A percentile compares a stretch with the other conserved stretches of the same genome.
Conservation (phyloP, 352 stramenopile species). For the Globisporangium middletonii region DNA sequence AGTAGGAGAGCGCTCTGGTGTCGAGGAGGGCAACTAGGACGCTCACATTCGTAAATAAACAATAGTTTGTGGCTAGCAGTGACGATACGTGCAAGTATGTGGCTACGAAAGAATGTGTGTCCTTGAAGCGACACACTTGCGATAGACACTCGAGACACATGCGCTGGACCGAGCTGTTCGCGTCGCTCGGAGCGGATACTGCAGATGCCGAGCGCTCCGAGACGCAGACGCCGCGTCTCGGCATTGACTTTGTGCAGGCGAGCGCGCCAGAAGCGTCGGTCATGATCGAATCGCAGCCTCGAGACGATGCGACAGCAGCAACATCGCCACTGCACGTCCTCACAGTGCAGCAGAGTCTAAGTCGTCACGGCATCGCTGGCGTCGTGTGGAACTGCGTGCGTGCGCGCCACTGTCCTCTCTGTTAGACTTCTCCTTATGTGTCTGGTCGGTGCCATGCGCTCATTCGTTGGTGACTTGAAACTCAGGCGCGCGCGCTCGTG, state of each 20-base stretch:
- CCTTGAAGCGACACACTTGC: too few species aligned
- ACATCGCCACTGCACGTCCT: conserved; percentile 4
- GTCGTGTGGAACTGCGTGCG: conserved; percentile 76
- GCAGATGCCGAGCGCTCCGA: background rate
- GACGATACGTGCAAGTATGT: too few species aligned
- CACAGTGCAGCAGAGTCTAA: conserved; percentile 41
- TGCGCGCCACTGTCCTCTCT: conserved; percentile 3
- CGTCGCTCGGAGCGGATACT: background rate
- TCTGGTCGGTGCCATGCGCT: background rate
- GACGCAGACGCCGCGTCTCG: conserved; percentile 21
- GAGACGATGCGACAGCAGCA: background rate
- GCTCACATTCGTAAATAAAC: background rate
- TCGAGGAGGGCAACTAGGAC: too few species aligned
- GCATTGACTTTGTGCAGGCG: conserved; percentile 52
- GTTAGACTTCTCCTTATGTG: background rate
- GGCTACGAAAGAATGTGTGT: too few species aligned
- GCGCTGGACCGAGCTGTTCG: conserved; percentile 36
- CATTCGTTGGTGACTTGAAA: too few species aligned
- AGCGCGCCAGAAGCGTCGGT: conserved; percentile 32
- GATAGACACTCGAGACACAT: background rate
- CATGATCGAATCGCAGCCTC: conserved; percentile 11
- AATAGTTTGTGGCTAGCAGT: too few species aligned
- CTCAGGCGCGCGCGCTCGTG: conserved; percentile 43
- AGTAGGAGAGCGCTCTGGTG: background rate
- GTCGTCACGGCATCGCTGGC: conserved; percentile 41